These are phyloP conservation scores for Lactarius trivialis DNA, from an alignment of 768 basidiomycete species.

Conservation along the genomic window DNA sequence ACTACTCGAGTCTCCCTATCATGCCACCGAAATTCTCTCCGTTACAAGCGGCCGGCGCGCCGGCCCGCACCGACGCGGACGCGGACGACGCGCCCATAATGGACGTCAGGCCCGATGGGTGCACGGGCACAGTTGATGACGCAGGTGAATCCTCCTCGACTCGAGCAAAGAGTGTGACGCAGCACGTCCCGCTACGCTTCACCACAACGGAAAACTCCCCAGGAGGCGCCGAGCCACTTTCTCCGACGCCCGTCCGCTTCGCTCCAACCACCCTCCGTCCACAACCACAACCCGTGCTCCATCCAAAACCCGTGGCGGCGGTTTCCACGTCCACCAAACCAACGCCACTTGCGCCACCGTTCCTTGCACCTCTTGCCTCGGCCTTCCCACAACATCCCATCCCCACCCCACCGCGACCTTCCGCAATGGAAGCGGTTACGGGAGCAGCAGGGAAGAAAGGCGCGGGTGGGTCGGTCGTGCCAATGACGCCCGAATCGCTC, in stretches of 20 bases:
- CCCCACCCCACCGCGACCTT: background rate
- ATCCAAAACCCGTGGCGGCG: background rate
- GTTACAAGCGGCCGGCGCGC: background rate
- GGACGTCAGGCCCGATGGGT: background rate
- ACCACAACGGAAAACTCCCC: background rate
- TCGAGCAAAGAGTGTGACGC: background rate
- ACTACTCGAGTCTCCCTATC: slow-evolving; percentile 10
- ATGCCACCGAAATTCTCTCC: background rate
- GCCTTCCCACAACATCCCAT: background rate
- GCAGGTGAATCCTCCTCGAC: background rate
- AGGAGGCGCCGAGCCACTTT: background rate
- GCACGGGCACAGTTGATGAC: background rate
- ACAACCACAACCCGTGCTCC: background rate
- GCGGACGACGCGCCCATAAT: background rate
- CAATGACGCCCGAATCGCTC: background rate
- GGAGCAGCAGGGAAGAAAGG: background rate
- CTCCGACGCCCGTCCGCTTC: slow-evolving; percentile 4
- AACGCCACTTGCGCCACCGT: background rate
- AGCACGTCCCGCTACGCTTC: background rate
- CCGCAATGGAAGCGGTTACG: background rate
- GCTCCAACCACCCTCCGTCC: background rate
- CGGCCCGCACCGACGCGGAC: background rate
- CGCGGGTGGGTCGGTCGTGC: background rate
- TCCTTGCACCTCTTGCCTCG: background rate
- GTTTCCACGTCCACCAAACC: background rate